These are phyloP conservation scores for Penicillium steckii DNA, from an alignment of 495 filamentous ascomycete genomes.

Conservation along the genomic window DNA sequence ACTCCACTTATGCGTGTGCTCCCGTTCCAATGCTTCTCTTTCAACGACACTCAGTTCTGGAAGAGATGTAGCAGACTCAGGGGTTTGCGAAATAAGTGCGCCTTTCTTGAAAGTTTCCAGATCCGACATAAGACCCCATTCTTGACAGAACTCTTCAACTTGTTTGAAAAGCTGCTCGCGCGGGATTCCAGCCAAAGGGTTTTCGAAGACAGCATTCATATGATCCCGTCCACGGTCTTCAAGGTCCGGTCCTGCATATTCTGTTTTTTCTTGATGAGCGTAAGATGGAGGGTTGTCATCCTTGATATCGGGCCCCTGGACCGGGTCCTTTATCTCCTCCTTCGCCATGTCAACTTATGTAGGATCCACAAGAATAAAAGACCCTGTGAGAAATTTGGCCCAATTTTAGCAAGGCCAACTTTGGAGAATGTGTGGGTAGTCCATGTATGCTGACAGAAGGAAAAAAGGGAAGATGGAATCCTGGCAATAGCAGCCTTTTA, in stretches of 20 bases:
- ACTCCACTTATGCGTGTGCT: conserved; percentile 55
- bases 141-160: conserved; percentile 49
- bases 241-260: conserved; percentile 11
- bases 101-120: conserved; percentile 49
- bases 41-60: conserved; percentile 47
- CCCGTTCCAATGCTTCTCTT: conserved; percentile 39
- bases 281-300: conserved; percentile 7
- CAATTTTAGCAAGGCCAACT: neutral
- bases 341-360: conserved; percentile 7
- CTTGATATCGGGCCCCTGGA: conserved; percentile 2
- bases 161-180: conserved; percentile 46
- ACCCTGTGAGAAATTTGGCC: neutral
- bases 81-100: conserved; percentile 53
- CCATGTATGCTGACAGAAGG: neutral
- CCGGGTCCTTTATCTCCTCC: conserved; percentile 1
- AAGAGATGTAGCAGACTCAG: conserved; percentile 36
- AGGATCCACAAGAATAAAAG: neutral
- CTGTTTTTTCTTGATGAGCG: conserved; percentile 11
- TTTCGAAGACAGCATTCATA: conserved; percentile 42
- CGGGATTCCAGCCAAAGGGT: conserved; percentile 51
- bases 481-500: conserved; percentile 7
- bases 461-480: neutral
- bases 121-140: conserved; percentile 44
- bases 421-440: neutral
- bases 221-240: conserved; percentile 17